Base-by-base conservation (phyloP, 495 filamentous ascomycete species). In the Umbilicaria muhlenbergii region DNA sequence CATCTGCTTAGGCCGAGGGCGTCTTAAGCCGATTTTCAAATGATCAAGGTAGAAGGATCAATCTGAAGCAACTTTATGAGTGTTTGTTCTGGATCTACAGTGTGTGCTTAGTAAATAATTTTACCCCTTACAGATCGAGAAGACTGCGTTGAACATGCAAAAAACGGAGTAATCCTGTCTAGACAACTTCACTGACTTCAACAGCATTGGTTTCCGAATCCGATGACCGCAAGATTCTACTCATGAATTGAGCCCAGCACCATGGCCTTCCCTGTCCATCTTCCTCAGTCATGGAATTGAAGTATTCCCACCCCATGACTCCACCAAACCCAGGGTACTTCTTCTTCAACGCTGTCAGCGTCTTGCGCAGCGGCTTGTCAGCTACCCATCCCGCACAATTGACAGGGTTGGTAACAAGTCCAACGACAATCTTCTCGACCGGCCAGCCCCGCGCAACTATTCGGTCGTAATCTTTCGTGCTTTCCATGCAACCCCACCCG, bases 251-350 rank as follows among this genome's bases (percentile, higher is more conserved):
- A 2, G 74, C 78, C 82, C 82, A 86, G 53, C 72, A 63, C 80
- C 79, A 86, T 14, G 82, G 81, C 36, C 64, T 58, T 39, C 56
- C 60, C 28, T 54, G 55, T 11, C 63, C 75, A 7, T 76, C 78
- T 0, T 78, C 78, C 42, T n/a, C 36, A 21, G 42, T 48, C 36
- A 67, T 51, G 1, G 71, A 67, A 60, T 86, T 86, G 55, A 81
- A 89, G 51, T 85, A 92, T 56, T 89, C 85, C 85, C 85, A 92
- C 3, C 85, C 83, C 77, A 83, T 81, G 0, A 88, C 75, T 2
- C 85, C 83, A 7, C 84, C 85, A 56, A 89, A 86, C 19, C 65
- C 65, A 2, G 73, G 70, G 43, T 73, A 82, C 45, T 58, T 60
- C 34, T 68, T 56, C 34, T 74, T 51, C 50, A 78, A 48, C 6